phyloP scores from a whole-genome alignment of 1,284 basidiomycete genomes.

The Trametes versicolor region DNA sequence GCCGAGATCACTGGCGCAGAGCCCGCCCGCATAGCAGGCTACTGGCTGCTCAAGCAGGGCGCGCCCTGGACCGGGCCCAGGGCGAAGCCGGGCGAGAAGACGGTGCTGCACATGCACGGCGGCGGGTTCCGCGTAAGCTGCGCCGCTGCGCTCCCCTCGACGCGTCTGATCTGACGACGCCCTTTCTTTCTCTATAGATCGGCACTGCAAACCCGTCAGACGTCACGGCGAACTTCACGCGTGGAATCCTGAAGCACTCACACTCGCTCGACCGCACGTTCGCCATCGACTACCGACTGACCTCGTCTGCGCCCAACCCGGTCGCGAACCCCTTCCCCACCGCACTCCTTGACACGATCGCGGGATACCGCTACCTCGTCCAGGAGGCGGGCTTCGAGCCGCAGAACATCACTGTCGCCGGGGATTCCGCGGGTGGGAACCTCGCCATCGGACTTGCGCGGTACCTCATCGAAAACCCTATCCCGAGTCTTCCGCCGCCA shows the following conservation, averaged over 20 bases:
- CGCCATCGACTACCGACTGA: constrained; percentile 48
- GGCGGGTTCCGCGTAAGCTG: constrained; percentile 52
- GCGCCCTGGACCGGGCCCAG: constrained; percentile 30
- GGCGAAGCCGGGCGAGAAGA: constrained; percentile 51
- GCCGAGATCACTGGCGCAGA: constrained; percentile 42
- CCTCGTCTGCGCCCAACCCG: constrained; percentile 36
- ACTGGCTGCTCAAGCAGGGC: constrained; percentile 47
- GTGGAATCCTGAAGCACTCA: constrained; percentile 22
- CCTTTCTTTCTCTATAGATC: constrained; percentile 33
- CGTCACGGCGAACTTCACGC: constrained; percentile 31
- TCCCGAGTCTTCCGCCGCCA: constrained; percentile 52
- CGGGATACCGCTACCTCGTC: constrained; percentile 57
- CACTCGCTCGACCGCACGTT: constrained; percentile 37
- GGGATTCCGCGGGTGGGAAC: constrained; percentile 72
- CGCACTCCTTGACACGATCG: constrained; percentile 57
- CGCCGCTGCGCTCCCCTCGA: constrained; percentile 43
- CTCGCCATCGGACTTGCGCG: constrained; percentile 67
- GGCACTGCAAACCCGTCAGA: constrained; percentile 41
- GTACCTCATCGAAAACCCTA: constrained; percentile 48
- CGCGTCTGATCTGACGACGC: background rate
- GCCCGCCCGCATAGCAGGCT: constrained; percentile 47
- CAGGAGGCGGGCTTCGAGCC: constrained; percentile 49
- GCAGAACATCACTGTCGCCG: constrained; percentile 57
- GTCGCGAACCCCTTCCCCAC: constrained; percentile 54
- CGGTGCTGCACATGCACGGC: constrained; percentile 62